A percentile compares a stretch with the other conserved stretches of the same genome.
Evolutionary conservation across 129 eudicot genomes (phyloP).

Genomic region (Flaveria bidentis): DNA sequence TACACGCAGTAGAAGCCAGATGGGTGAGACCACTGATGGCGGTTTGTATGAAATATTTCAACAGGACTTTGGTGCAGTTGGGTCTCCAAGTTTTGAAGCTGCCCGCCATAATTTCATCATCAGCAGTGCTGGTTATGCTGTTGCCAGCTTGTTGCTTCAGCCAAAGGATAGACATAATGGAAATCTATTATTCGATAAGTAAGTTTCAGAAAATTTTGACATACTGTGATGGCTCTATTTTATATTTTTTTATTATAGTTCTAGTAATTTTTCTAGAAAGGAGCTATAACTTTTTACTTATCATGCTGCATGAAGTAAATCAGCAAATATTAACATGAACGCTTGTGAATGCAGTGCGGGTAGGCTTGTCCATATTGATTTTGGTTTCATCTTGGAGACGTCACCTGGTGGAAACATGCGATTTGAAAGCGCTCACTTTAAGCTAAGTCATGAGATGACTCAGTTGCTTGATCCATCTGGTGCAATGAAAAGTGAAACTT

Average conservation of each 20-base stretch:
- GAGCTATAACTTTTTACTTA: conserved; percentile 6
- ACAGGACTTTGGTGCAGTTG: conserved; percentile 94
- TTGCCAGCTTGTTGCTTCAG: conserved; percentile 96
- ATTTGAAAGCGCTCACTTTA: conserved; percentile 98
- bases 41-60: conserved; percentile 98
- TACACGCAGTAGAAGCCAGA: conserved; percentile 98
- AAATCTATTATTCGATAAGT: conserved; percentile 94
- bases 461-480: conserved; percentile 97
- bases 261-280: background rate
- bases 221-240: background rate
- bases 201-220: conserved; percentile 16
- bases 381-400: conserved; percentile 95
- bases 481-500: conserved; percentile 96
- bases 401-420: conserved; percentile 99
- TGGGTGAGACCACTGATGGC: conserved; percentile 99
- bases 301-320: conserved; percentile 3
- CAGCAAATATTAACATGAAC: conserved; percentile 9
- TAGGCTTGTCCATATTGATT: conserved; percentile 97
- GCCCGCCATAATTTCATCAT: conserved; percentile 90
- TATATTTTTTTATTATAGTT: background rate
- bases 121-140: conserved; percentile 99
- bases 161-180: conserved; percentile 99
- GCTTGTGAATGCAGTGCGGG: conserved; percentile 66
- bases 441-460: conserved; percentile 99
- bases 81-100: conserved; percentile 91